phyloP scores from a whole-genome alignment of 352 stramenopile species.

The Phytophthora macrochlamydospora region DNA sequence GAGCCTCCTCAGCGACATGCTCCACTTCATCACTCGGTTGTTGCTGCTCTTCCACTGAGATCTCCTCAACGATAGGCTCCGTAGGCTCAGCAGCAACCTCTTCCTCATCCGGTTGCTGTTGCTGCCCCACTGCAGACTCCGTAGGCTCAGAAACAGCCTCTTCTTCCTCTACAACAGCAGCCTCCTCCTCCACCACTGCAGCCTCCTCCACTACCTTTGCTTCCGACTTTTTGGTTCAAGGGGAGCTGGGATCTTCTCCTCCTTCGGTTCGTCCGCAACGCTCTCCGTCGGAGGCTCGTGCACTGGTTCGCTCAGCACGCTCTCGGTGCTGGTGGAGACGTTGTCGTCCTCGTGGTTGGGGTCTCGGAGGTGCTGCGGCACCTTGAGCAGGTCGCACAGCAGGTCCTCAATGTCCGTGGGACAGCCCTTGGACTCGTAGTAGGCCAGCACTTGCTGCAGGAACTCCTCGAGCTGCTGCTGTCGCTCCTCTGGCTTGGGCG shows the following conservation, averaged over 20 bases:
- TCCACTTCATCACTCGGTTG: conserved; percentile 2
- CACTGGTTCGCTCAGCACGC: conserved; percentile 34
- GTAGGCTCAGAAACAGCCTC: conserved; percentile 4
- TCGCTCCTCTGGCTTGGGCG: conserved; percentile 57
- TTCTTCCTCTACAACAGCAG: conserved; percentile 8
- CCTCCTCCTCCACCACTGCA: conserved; percentile 1
- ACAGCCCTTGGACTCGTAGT: conserved; percentile 35
- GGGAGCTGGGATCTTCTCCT: conserved; percentile 1
- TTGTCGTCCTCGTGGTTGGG: conserved; percentile 35
- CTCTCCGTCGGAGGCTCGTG: conserved; percentile 21
- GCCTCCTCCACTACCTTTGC: not conserved
- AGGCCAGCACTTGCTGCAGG: conserved; percentile 50
- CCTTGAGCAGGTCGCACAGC: conserved; percentile 62
- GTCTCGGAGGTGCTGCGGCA: conserved; percentile 44
- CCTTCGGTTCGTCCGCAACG: conserved; percentile 4
- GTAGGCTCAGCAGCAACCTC: conserved; percentile 14
- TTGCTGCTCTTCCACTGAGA: not conserved
- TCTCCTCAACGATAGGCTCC: conserved; percentile 9
- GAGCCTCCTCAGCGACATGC: conserved; percentile 6
- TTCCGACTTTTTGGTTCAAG: not conserved
- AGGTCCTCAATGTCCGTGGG: conserved; percentile 43
- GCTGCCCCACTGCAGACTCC: conserved; percentile 10
- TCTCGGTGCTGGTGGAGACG: conserved; percentile 43
- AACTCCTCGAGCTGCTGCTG: conserved; percentile 70
- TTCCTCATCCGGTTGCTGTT: conserved; percentile 2